Evolutionary conservation across 305 asterid species (phyloP), one percentile per base, ranked within the genome.

Genomic region (Fraxinus angustifolia): DNA sequence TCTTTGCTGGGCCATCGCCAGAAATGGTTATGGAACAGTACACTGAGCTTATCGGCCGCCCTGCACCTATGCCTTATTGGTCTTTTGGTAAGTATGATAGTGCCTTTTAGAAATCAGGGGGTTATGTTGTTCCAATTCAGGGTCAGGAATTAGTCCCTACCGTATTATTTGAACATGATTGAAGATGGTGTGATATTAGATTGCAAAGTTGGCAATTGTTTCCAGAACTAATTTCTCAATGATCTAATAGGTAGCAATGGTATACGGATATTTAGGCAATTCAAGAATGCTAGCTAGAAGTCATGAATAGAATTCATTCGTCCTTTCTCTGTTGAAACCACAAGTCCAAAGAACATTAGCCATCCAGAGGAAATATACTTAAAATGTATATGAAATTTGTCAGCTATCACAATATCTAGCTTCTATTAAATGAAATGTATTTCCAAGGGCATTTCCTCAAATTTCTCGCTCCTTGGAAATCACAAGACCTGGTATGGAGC

Each of bases 61-160:
- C 99, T 17, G 92, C 97, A 3, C 90, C 97, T 4, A 90, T 95
- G 97, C 98, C 98, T 11, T 95, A 93, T 82, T 93, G 99, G 98
- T 87, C 98, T 74, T 92, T 95, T 42, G 99, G 99, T 95, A 74
- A 88, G 93, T 83, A 36, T 31, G 26, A 31, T 31, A 33, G 5
- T 34, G 14, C 17, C 19, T 31, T 28, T 16, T 33, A 71, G 21
- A 12, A 71, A 31, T 71, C 21, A 71, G 10, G 19, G 19, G 35
- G 38, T n/a, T 31, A 14, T 30, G 42, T 14, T 70, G 75, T 70
- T 70, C 19, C 42, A 71, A 17, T 71, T 33, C 42, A 71, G 14
- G 36, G 75, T 31, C 75, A 31, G 42, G 48, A 71, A 71, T 71
- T 31, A 33, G 11, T 71, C 45, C 45, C 8, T 71, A 6, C 12